Evolutionary conservation across 352 stramenopile species (phyloP).

Genomic region (Peronosclerospora sorghi): DNA sequence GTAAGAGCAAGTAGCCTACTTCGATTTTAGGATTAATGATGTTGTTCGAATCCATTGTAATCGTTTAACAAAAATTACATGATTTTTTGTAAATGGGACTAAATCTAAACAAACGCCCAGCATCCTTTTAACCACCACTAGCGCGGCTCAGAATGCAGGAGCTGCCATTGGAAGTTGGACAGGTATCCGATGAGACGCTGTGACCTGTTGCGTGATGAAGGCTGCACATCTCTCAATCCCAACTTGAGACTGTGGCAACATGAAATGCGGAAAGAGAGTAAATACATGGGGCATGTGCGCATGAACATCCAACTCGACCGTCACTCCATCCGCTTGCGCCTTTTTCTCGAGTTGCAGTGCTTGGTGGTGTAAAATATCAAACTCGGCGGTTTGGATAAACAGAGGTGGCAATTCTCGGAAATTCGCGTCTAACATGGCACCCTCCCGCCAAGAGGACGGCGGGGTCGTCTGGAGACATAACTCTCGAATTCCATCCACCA

Average conservation of each 20-base stretch:
- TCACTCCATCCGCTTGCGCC: constrained; percentile 17
- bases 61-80: no score
- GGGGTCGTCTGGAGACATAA: constrained; percentile 14
- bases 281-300: constrained; percentile 53
- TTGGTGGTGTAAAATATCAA: constrained; percentile 38
- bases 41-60: no score
- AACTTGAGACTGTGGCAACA: constrained; percentile 37
- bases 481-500: constrained; percentile 26
- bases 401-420: constrained; percentile 29
- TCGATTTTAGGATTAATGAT: no score
- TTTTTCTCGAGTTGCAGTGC: constrained; percentile 27
- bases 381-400: constrained; percentile 32
- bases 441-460: constrained; percentile 23
- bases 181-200: constrained; percentile 7
- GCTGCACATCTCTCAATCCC: constrained; percentile 30
- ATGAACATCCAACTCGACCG: constrained; percentile 37
- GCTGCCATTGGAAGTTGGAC: constrained; percentile 15
- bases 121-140: no score
- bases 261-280: constrained; percentile 31
- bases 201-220: constrained; percentile 30
- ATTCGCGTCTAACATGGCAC: constrained; percentile 27
- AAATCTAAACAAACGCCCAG: no score
- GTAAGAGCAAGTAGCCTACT: no score
- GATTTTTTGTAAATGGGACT: no score
- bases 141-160: constrained; percentile 14